A percentile compares a stretch with the other conserved stretches of the same genome.
Conservation (phyloP, 768 basidiomycete genomes). For the Rhodocollybia butyracea region DNA sequence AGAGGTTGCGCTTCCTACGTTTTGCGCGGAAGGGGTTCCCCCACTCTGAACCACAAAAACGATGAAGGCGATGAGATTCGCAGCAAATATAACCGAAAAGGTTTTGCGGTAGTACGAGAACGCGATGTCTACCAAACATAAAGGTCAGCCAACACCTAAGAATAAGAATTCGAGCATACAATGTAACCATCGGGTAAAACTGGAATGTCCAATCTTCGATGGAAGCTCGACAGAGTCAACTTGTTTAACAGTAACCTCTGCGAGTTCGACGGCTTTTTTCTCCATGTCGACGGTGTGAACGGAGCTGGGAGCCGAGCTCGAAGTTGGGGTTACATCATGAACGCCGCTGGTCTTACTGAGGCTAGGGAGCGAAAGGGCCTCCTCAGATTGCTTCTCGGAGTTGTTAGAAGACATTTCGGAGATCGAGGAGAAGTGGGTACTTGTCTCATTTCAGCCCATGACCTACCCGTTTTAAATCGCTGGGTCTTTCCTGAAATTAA, state of each 20-base stretch:
- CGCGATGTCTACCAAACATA: background rate
- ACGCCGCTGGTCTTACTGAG: background rate
- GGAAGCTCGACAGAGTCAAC: constrained; percentile 9
- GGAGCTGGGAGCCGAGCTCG: background rate
- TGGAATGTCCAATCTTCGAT: constrained; percentile 12
- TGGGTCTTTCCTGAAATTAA: too few species aligned
- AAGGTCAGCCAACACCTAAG: background rate
- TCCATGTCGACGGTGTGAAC: background rate
- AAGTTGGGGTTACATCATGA: background rate
- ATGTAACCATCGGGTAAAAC: constrained; percentile 15
- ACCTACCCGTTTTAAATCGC: background rate
- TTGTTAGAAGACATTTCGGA: background rate
- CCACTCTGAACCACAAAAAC: constrained; percentile 30
- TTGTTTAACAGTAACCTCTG: background rate
- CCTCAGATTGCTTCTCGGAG: background rate
- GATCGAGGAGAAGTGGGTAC: background rate
- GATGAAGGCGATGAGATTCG: constrained; percentile 49
- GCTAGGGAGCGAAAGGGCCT: background rate
- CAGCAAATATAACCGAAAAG: constrained; percentile 49
- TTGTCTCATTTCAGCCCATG: background rate
- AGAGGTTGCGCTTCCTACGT: constrained; percentile 36
- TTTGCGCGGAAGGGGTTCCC: constrained; percentile 29
- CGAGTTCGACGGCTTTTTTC: background rate
- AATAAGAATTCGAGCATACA: constrained; percentile 5
- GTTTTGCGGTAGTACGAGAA: constrained; percentile 47